These are phyloP conservation scores for Sporothrix curviconia DNA, from an alignment of 2,329 filamentous ascomycete species.

Conservation along the genomic window DNA sequence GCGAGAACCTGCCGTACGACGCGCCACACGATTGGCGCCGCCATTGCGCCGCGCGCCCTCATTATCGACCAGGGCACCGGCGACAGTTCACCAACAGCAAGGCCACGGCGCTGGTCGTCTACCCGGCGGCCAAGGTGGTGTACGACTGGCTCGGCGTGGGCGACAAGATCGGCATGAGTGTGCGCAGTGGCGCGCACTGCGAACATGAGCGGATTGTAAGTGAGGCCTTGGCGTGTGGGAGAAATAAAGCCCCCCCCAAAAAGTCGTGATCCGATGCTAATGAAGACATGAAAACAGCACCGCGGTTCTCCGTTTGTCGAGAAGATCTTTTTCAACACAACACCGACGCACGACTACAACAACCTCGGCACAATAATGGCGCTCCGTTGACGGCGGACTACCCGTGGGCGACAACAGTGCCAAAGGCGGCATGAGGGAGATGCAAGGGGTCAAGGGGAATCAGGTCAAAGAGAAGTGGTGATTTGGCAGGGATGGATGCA, in stretches of 20 bases:
- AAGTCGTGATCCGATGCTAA: no score
- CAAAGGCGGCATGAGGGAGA: neutral
- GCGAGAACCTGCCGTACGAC: constrained; percentile 48
- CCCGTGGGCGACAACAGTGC: constrained; percentile 36
- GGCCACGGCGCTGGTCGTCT: constrained; percentile 43
- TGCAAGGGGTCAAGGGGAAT: no score
- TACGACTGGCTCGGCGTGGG: constrained; percentile 48
- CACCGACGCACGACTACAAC: constrained; percentile 40
- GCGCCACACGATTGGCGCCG: constrained; percentile 52
- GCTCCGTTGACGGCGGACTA: constrained; percentile 39
- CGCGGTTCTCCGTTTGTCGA: constrained; percentile 43
- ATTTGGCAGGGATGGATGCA: no score
- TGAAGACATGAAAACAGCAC: no score
- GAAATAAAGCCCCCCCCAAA: no score
- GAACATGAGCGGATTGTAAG: constrained; percentile 44
- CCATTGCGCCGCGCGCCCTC: constrained; percentile 50
- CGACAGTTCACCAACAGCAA: constrained; percentile 44
- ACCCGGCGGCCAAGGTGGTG: constrained; percentile 44
- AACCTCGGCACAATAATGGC: constrained; percentile 37
- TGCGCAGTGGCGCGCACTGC: constrained; percentile 42
- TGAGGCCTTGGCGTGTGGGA: no score
- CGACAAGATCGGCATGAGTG: constrained; percentile 42
- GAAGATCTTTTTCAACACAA: constrained; percentile 40
- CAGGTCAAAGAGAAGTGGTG: no score
- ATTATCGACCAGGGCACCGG: constrained; percentile 49